Evolutionary conservation across 1,284 basidiomycete species (phyloP).

Genomic region (Malassezia yamatoensis): DNA sequence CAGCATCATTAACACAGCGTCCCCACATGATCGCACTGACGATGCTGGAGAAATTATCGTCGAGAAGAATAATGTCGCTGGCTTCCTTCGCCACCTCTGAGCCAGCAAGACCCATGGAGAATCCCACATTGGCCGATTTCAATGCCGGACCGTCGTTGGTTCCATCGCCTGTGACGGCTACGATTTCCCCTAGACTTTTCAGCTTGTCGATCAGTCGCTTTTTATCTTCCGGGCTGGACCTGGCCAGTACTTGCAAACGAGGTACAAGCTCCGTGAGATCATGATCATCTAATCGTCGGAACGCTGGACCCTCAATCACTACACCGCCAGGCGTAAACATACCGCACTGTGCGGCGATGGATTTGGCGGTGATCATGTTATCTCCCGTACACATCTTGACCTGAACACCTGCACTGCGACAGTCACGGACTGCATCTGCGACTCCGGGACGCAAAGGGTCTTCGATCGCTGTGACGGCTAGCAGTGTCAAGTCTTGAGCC

Average conservation of each 20-base stretch:
- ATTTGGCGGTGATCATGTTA: constrained; percentile 75
- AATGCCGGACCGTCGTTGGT: constrained; percentile 96
- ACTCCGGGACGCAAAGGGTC: constrained; percentile 89
- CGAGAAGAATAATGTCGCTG: constrained; percentile 94
- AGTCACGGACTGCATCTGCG: constrained; percentile 72
- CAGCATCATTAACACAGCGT: constrained; percentile 91
- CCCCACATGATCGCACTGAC: constrained; percentile 98
- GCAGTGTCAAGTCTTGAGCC: constrained; percentile 65
- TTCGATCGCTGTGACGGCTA: constrained; percentile 84
- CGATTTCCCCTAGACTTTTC: constrained; percentile 77
- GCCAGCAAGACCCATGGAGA: constrained; percentile 85
- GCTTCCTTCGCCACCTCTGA: constrained; percentile 99
- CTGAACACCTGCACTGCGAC: constrained; percentile 76
- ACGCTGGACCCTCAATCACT: constrained; percentile 86
- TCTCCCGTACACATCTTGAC: constrained; percentile 99
- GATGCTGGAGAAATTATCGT: constrained; percentile 84
- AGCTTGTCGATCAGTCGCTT: constrained; percentile 80
- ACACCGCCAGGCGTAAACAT: constrained; percentile 84
- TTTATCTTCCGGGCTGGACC: constrained; percentile 97
- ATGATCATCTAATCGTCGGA: constrained; percentile 52
- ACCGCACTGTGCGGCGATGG: constrained; percentile 88
- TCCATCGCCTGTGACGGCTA: constrained; percentile 94
- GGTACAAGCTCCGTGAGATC: constrained; percentile 54
- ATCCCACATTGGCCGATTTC: constrained; percentile 57
- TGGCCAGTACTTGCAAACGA: constrained; percentile 60